Conservation (phyloP, 805 yeast genomes). For the Yueomyces sinensis region DNA sequence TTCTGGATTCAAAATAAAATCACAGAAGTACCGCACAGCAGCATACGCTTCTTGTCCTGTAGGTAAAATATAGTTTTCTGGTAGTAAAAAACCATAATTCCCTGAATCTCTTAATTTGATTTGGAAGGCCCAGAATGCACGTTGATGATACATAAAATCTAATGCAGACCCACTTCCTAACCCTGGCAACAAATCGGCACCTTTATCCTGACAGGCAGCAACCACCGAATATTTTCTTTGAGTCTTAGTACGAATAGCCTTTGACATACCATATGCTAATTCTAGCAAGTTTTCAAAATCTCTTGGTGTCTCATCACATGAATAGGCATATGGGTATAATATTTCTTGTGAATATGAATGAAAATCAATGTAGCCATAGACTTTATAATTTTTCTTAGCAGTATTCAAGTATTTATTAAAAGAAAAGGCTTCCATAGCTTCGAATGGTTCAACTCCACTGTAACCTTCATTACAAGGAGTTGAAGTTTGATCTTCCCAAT, state of each 20-base stretch:
- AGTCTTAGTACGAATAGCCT: conserved; percentile 49
- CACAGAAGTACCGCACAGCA: conserved; percentile 54
- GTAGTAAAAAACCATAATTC: conserved; percentile 68
- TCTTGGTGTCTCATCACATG: conserved; percentile 60
- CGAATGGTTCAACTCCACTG: conserved; percentile 63
- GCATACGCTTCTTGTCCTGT: conserved; percentile 67
- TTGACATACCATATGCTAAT: conserved; percentile 67
- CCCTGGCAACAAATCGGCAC: conserved; percentile 58
- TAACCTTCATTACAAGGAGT: conserved; percentile 77
- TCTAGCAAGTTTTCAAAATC: conserved; percentile 74
- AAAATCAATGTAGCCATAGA: conserved; percentile 68
- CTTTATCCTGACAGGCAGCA: conserved; percentile 71
- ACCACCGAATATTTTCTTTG: conserved; percentile 58
- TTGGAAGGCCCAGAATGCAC: conserved; percentile 77
- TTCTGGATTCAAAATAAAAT: conserved; percentile 34
- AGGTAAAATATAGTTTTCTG: conserved; percentile 53
- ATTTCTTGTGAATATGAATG: conserved; percentile 81
- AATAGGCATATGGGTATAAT: conserved; percentile 69
- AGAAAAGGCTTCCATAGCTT: conserved; percentile 42
- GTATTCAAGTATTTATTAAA: conserved; percentile 36
- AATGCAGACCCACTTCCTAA: conserved; percentile 70
- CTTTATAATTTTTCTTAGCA: conserved; percentile 34
- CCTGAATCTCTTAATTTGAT: conserved; percentile 74
- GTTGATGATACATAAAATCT: conserved; percentile 73
- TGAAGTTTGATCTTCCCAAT: conserved; percentile 47